Evolutionary conservation across 2,329 filamentous ascomycete species (phyloP), one percentile per base, ranked within the genome.

Genomic region (Aspergillus uvarum): DNA sequence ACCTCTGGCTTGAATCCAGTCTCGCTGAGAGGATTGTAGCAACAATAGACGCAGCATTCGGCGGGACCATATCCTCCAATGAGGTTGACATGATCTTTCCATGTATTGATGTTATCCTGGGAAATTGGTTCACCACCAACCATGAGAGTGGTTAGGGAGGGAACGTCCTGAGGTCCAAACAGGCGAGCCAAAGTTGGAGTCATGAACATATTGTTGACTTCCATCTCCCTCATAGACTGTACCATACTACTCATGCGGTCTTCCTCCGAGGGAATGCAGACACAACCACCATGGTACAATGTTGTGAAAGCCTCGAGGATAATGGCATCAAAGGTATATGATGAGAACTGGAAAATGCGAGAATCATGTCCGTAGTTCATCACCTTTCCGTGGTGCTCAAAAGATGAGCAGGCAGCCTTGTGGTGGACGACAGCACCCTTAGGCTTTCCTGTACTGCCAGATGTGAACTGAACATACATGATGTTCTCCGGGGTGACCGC

Each of bases 91-190:
- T 42, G 35, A 42, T 42, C 35, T 12, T 42, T 42, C 35, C 35
- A 42, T 14, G 35, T 42, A 12, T 14, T 42, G 14, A 42, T 42
- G 35, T 11, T 42, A 12, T 42, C 35, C 35, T 42, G 24, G 24
- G 26, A 14, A 51, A 51, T 51, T n/a, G 49, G 26, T 32, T 51
- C 49, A 32, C 49, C 58, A 59, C 51, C 51, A 53, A 26, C 31
- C n/a, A 38, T 38, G 24, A 21, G 38, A 10, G 58, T 21, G 35
- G 51, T 38, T 12, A 54, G 51, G 38, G 35, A 24, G 51, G 44
- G 51, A 31, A 54, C 51, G 22, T 44, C 35, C 16, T 51, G 26
- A 8, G 26, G 24, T n/a, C 49, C 26, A 32, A 19, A 19, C 5
- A 51, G 26, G 19, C 14, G 21, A 32, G 21, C 16, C 16, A 51